Base-by-base conservation (phyloP, 306 rosid genomes). In the Abrus precatorius region DNA sequence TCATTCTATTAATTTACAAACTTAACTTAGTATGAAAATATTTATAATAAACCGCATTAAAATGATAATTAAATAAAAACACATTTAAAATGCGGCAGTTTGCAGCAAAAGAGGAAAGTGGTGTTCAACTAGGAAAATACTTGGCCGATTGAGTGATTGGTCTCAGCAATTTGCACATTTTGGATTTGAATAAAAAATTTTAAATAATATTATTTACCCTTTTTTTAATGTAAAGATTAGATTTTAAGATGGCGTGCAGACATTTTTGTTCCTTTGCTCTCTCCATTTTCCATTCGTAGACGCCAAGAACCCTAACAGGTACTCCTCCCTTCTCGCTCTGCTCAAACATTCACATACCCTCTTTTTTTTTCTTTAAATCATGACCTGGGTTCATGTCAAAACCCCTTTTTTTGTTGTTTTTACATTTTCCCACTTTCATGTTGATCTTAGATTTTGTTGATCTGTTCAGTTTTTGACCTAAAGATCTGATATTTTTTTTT, bases 301-400 rank as follows among this genome's bases (percentile, higher is more conserved):
- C 84, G 86, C 82, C 80, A 78, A 86, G 86, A 86, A 82, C 86
- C 89, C 82, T 86, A 86, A 63, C 85, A 82, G 88, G 90, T 87
- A 87, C 85, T 82, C 75, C 63, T 40, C 67, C 8, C 45, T 67
- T 67, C 67, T 76, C 55, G 9, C 79, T 77, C 74, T 60, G 59
- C 84, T 55, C 63, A 33, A 49, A 84, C 49, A 74, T 55, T 50
- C 36, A 1, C 7, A 5, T 8, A 43, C 68, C 48, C 61, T 44
- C 10, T 69, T 65, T 3, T 34, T 40, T 29, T 63, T 74, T 56
- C 75, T 59, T 50, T 63, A 66, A 75, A 47, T 81, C 27, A 27
- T 9, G 4, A 60, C 28, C 57, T 43, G 82, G 75, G 67, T 78
- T 63, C 29, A 14, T 38, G 2, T 9, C 57, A 76, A 73, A 33